A percentile compares a stretch with the other conserved stretches of the same genome.
Evolutionary conservation across 1,284 basidiomycete species (phyloP).

Genomic region (Cutaneotrichosporon cutaneum): DNA sequence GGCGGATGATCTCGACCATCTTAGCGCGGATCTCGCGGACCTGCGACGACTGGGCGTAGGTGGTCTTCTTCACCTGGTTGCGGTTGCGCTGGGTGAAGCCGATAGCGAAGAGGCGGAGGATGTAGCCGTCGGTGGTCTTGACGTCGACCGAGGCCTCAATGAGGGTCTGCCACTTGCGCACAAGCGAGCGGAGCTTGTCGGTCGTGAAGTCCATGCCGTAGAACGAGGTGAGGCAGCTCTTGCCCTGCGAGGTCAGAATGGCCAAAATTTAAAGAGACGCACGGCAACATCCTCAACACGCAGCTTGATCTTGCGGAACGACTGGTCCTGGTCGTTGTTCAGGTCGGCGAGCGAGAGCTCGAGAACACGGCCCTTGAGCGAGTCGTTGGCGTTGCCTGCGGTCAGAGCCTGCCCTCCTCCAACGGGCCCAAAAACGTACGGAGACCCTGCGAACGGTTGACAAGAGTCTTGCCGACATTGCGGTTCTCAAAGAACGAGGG

Average conservation of each 20-base stretch:
- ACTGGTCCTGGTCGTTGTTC: constrained; percentile 99
- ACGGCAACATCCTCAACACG: constrained; percentile 84
- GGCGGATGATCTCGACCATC: constrained; percentile 99
- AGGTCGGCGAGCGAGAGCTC: constrained; percentile 97
- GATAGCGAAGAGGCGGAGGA: constrained; percentile 97
- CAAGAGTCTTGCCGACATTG: constrained; percentile 98
- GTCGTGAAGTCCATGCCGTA: constrained; percentile 99
- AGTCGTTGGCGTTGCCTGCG: constrained; percentile 84
- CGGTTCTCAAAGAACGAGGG: constrained; percentile 96
- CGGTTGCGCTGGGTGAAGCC: constrained; percentile 98
- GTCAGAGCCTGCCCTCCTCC: too few species aligned
- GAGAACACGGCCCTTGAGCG: constrained; percentile 93
- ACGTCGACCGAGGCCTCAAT: constrained; percentile 99
- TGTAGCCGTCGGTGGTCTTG: constrained; percentile 99
- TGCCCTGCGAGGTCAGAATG: constrained; percentile 64
- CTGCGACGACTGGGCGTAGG: constrained; percentile 94
- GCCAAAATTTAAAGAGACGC: constrained; percentile 16
- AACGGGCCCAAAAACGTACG: constrained; percentile 62
- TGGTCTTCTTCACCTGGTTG: constrained; percentile 98
- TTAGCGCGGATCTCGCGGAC: constrained; percentile 97
- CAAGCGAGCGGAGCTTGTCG: constrained; percentile 99
- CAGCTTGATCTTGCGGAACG: constrained; percentile 99
- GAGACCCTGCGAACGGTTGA: constrained; percentile 96
- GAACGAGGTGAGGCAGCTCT: constrained; percentile 99
- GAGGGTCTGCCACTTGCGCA: constrained; percentile 99